Conservation (phyloP, 306 rosid genomes). For the Pueraria montana region DNA sequence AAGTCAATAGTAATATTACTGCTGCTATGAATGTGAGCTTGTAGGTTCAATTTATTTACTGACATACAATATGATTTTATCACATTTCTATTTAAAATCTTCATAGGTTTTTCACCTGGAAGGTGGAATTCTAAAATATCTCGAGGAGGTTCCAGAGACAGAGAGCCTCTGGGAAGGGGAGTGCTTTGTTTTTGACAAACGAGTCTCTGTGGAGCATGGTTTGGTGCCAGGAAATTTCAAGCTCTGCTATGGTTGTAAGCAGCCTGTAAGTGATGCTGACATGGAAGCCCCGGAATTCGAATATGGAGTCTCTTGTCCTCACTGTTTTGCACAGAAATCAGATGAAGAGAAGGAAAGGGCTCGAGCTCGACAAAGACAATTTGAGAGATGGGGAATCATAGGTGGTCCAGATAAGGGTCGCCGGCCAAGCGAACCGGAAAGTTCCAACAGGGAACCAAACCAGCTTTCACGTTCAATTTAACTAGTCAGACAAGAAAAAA, state of each 20-base stretch:
- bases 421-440: constrained; percentile 44
- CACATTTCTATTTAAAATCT: background rate
- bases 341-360: constrained; percentile 94
- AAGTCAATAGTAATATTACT: background rate
- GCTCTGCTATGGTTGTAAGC: constrained; percentile 96
- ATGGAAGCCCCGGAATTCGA: constrained; percentile 87
- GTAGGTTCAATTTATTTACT: background rate
- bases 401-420: constrained; percentile 95
- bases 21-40: background rate
- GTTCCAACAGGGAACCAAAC: constrained; percentile 41
- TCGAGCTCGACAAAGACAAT: constrained; percentile 91
- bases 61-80: constrained; percentile 9
- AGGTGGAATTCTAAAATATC: constrained; percentile 97
- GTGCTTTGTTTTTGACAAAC: constrained; percentile 95
- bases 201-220: constrained; percentile 92
- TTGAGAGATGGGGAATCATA: constrained; percentile 89
- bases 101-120: constrained; percentile 89
- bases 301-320: constrained; percentile 84
- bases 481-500: constrained; percentile 11
- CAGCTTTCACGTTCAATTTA: constrained; percentile 66
- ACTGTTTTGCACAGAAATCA: constrained; percentile 78
- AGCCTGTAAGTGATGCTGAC: constrained; percentile 92
- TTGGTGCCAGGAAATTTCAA: constrained; percentile 86
- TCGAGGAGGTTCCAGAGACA: constrained; percentile 80
- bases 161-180: constrained; percentile 98